A percentile compares a stretch with the other conserved stretches of the same genome.
These are phyloP conservation scores for Colletotrichum magnum DNA, from an alignment of 2,329 filamentous ascomycete genomes.

Conservation along the genomic window DNA sequence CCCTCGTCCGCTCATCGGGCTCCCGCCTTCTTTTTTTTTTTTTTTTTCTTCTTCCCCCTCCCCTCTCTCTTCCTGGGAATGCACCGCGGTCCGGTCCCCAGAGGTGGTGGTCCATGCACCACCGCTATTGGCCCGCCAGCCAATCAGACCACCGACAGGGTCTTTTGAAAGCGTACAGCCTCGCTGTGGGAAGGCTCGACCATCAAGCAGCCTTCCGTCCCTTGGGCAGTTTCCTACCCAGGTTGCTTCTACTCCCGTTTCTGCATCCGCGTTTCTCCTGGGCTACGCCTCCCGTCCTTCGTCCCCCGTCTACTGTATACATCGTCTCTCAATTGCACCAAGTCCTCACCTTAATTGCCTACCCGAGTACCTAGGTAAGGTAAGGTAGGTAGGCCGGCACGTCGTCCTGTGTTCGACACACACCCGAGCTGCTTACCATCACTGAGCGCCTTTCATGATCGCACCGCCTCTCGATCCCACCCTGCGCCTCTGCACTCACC, in stretches of 20 bases:
- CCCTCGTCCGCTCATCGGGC: too few relatives aligned
- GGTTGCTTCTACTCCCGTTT: background rate
- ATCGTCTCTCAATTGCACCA: background rate
- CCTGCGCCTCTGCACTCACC: slow-evolving; percentile 4
- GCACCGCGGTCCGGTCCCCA: too few relatives aligned
- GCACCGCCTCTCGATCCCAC: slow-evolving; percentile 4
- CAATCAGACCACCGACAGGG: background rate
- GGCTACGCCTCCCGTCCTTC: background rate
- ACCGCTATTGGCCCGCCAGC: background rate
- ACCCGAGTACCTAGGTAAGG: too few relatives aligned
- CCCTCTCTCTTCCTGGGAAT: too few relatives aligned
- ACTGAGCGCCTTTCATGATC: slow-evolving; percentile 16
- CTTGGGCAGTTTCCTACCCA: background rate
- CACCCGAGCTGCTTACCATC: background rate
- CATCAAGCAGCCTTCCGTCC: background rate
- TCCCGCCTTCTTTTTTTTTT: too few relatives aligned
- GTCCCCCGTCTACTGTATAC: background rate
- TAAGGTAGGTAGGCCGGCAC: too few relatives aligned
- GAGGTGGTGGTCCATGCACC: background rate
- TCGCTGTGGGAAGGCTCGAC: background rate
- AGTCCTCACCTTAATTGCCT: too few relatives aligned
- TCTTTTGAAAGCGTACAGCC: background rate
- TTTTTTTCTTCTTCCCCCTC: too few relatives aligned
- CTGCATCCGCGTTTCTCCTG: background rate
- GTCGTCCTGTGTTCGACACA: background rate